Conservation (phyloP, 148 eudicot species). For the Rhododendron henanense region DNA sequence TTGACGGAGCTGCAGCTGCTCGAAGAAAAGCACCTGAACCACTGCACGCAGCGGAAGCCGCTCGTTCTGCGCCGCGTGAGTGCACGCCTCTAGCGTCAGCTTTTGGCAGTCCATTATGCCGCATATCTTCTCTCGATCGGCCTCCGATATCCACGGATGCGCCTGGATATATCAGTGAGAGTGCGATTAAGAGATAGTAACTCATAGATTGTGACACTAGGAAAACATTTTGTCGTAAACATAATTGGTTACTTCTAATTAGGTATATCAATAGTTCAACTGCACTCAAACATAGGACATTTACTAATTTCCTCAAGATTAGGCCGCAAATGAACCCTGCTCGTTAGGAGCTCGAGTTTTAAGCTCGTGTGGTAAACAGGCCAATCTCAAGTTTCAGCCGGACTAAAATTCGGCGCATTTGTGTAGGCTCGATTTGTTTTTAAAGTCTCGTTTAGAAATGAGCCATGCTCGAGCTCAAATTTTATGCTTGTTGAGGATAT, state of each 20-base stretch:
- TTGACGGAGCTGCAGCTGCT: constrained; percentile 94
- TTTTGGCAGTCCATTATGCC: constrained; percentile 84
- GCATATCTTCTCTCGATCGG: constrained; percentile 66
- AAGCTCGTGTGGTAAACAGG: too few relatives aligned
- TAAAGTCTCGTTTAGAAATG: too few relatives aligned
- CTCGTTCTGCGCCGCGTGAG: constrained; percentile 98
- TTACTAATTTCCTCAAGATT: neutral
- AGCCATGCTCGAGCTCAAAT: too few relatives aligned
- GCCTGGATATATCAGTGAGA: constrained; percentile 36
- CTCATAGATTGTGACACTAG: neutral
- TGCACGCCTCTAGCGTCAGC: constrained; percentile 93
- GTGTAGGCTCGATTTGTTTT: too few relatives aligned
- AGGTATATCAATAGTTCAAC: neutral
- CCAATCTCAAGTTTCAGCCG: too few relatives aligned
- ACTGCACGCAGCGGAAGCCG: constrained; percentile 85
- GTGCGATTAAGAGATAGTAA: neutral
- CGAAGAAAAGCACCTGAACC: constrained; percentile 90
- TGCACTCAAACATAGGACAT: too few relatives aligned
- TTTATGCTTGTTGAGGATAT: too few relatives aligned
- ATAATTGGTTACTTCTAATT: neutral
- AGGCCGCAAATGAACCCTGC: too few relatives aligned
- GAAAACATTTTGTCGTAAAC: neutral
- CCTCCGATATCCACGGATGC: constrained; percentile 81
- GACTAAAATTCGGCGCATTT: too few relatives aligned
- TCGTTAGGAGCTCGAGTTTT: too few relatives aligned